phyloP scores from a whole-genome alignment of 495 filamentous ascomycete genomes.

The Tuber aestivum region DNA sequence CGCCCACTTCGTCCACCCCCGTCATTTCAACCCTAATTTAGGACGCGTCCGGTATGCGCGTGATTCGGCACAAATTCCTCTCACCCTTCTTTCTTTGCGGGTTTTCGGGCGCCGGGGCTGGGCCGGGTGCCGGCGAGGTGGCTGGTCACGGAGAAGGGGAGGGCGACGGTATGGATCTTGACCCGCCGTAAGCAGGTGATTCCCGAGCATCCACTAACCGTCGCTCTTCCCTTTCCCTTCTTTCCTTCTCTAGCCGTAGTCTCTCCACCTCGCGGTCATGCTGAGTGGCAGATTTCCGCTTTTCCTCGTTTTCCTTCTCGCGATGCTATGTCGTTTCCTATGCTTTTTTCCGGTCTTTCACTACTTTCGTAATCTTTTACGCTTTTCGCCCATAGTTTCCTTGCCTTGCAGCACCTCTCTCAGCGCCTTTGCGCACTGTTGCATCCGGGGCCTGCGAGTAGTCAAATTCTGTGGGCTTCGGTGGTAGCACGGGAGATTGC shows the following conservation, averaged over 20 bases:
- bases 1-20: no score
- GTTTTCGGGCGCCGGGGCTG: constrained; percentile 6
- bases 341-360: constrained; percentile 56
- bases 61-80: constrained; percentile 74
- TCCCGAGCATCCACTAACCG: neutral
- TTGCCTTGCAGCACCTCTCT: constrained; percentile 47
- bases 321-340: no score
- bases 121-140: neutral
- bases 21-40: no score
- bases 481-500: constrained; percentile 44
- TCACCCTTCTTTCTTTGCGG: constrained; percentile 48
- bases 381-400: no score
- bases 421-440: constrained; percentile 50
- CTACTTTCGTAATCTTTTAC: constrained; percentile 59
- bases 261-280: neutral
- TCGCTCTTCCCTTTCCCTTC: neutral
- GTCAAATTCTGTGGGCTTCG: no score
- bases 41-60: constrained; percentile 55
- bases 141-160: constrained; percentile 11
- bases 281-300: constrained; percentile 20
- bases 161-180: no score
- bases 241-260: neutral
- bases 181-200: neutral
- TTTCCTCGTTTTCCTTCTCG: constrained; percentile 49
- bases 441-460: constrained; percentile 20